phyloP scores from a whole-genome alignment of 1,139 yeast genomes.

The Geotrichum carabidarum region DNA sequence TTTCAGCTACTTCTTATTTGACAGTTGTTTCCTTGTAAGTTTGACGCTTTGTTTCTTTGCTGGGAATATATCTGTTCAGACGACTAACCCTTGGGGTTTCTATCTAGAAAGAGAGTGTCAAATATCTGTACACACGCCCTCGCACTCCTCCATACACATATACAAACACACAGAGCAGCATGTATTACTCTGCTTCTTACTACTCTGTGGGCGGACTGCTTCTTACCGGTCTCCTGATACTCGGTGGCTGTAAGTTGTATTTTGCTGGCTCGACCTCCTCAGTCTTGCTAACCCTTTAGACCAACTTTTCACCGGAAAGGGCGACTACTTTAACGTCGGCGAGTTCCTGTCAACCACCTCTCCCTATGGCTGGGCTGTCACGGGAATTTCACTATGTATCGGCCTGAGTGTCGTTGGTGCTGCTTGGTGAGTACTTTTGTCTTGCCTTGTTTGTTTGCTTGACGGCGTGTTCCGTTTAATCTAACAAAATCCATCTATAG shows the following conservation, averaged over 20 bases:
- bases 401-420: slow-evolving; percentile 96
- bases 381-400: slow-evolving; percentile 89
- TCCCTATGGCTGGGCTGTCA: slow-evolving; percentile 94
- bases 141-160: not conserved
- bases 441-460: not conserved
- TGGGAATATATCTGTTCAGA: too few relatives aligned
- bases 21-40: too few relatives aligned
- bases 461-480: not conserved
- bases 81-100: too few relatives aligned
- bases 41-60: too few relatives aligned
- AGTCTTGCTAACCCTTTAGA: slow-evolving; percentile 35
- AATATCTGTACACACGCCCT: not conserved
- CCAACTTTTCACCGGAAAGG: slow-evolving; percentile 86
- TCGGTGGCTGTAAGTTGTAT: slow-evolving; percentile 31
- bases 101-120: too few relatives aligned
- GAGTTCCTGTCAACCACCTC: slow-evolving; percentile 78
- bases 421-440: slow-evolving; percentile 58
- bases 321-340: slow-evolving; percentile 87
- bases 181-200: slow-evolving; percentile 17
- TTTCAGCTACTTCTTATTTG: too few relatives aligned
- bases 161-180: slow-evolving; percentile 1
- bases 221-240: slow-evolving; percentile 21
- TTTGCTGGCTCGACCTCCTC: not conserved
- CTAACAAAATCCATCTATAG: slow-evolving; percentile 22
- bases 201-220: not conserved